Evolutionary conservation across 2,329 filamentous ascomycete genomes (phyloP).

Genomic region (Dothidotthia symphoricarpi): DNA sequence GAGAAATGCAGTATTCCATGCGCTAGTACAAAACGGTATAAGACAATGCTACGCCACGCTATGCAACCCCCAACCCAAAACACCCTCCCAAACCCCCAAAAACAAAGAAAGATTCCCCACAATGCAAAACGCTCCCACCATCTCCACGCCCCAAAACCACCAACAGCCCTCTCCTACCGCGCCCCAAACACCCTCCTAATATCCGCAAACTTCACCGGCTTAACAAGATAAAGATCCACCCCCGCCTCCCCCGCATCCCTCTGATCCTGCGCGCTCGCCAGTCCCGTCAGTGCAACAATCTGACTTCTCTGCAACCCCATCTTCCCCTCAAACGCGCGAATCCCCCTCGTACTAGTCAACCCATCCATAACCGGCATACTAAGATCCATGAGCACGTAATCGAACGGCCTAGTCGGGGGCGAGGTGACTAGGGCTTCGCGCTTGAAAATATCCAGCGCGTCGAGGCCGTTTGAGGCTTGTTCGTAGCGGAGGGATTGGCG

Average conservation of each 20-base stretch:
- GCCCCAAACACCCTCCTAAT: constrained; percentile 28
- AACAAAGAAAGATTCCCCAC: too few species aligned
- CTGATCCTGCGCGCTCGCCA: constrained; percentile 39
- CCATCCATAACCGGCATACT: constrained; percentile 42
- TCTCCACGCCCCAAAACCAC: neutral
- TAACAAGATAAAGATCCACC: constrained; percentile 41
- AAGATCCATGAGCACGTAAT: constrained; percentile 39
- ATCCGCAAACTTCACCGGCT: constrained; percentile 41
- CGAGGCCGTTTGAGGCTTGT: constrained; percentile 35
- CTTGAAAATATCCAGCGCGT: constrained; percentile 31
- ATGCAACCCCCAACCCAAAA: too few species aligned
- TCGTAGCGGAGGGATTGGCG: constrained; percentile 28
- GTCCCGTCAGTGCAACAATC: constrained; percentile 41
- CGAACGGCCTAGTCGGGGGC: constrained; percentile 24
- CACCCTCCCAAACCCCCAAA: too few species aligned
- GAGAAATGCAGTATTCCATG: too few species aligned
- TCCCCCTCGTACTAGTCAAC: constrained; percentile 36
- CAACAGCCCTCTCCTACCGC: constrained; percentile 1
- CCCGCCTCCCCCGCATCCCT: constrained; percentile 35
- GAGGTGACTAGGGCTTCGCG: constrained; percentile 13
- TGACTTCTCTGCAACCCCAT: constrained; percentile 16
- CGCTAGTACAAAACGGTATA: too few species aligned
- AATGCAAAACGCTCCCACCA: too few species aligned
- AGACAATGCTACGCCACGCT: too few species aligned
- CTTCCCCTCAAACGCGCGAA: constrained; percentile 30